Conservation (phyloP, 2,329 filamentous ascomycete species). For the Aspergillus floridensis region DNA sequence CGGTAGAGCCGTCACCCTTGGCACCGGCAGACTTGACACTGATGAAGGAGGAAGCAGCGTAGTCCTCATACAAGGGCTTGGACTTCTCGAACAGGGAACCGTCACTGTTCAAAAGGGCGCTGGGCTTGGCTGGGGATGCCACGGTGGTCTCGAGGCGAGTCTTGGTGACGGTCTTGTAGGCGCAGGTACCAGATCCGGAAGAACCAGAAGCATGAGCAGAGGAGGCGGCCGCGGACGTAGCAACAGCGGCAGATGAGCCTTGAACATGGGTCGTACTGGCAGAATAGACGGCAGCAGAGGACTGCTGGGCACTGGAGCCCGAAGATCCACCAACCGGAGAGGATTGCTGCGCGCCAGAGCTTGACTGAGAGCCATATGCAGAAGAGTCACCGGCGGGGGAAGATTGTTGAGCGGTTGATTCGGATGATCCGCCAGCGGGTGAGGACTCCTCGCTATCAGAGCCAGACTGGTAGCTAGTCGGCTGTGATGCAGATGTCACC, state of each 20-base stretch:
- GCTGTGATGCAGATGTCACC: not conserved
- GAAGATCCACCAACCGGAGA: not conserved
- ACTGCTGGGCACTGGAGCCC: no score
- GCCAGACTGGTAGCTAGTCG: not conserved
- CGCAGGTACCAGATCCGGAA: conserved; percentile 18
- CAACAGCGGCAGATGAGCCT: conserved; percentile 3
- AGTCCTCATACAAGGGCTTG: conserved; percentile 81
- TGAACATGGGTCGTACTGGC: not conserved
- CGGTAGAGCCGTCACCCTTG: conserved; percentile 80
- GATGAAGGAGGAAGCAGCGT: conserved; percentile 68
- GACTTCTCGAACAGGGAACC: conserved; percentile 77
- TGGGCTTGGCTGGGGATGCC: conserved; percentile 61
- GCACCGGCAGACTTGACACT: conserved; percentile 81
- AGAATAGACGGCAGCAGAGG: not conserved
- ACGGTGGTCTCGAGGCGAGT: conserved; percentile 59
- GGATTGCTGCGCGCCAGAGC: not conserved
- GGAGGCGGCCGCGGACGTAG: conserved; percentile 2
- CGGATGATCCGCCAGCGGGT: not conserved
- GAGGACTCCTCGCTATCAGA: not conserved
- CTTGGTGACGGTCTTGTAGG: conserved; percentile 33
- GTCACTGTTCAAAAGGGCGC: conserved; percentile 59
- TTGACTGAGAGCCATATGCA: not conserved
- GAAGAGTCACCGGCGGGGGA: not conserved
- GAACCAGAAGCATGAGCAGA: conserved; percentile 11
- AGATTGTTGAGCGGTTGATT: not conserved